Evolutionary conservation across 257 asterid species (phyloP).

Genomic region (Fraxinus anomala): DNA sequence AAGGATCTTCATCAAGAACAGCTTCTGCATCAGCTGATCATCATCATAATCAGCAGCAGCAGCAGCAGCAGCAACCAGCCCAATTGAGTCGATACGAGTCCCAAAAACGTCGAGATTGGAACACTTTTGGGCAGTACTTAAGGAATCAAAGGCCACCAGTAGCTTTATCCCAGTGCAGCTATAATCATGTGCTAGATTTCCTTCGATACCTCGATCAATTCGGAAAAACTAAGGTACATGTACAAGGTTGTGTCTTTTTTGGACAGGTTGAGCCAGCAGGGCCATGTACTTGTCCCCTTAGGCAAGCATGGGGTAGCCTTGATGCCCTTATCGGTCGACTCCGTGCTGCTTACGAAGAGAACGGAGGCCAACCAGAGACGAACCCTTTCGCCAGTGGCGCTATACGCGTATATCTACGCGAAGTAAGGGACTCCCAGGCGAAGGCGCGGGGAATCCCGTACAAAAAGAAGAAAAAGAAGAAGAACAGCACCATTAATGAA

Average conservation of each 20-base stretch:
- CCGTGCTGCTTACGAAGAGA: constrained; percentile 84
- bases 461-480: constrained; percentile 75
- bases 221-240: constrained; percentile 87
- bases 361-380: constrained; percentile 69
- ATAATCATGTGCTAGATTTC: constrained; percentile 72
- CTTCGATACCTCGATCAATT: constrained; percentile 79
- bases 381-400: constrained; percentile 89
- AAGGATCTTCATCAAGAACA: constrained; percentile 45
- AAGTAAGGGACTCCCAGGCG: constrained; percentile 73
- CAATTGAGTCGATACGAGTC: constrained; percentile 83
- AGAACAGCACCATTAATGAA: constrained; percentile 30
- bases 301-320: constrained; percentile 94
- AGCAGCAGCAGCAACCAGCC: constrained; percentile 29
- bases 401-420: constrained; percentile 66
- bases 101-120: constrained; percentile 91
- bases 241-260: constrained; percentile 64
- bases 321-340: constrained; percentile 85
- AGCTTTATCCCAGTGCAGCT: constrained; percentile 65
- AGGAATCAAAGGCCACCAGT: constrained; percentile 78
- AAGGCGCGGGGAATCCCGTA: constrained; percentile 86
- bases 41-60: constrained; percentile 11
- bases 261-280: constrained; percentile 83
- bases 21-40: constrained; percentile 3
- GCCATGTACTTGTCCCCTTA: constrained; percentile 69
- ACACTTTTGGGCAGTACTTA: constrained; percentile 82